A percentile compares a stretch with the other conserved stretches of the same genome.
Conservation (phyloP, 768 basidiomycete species). For the Floccularia luteovirens region DNA sequence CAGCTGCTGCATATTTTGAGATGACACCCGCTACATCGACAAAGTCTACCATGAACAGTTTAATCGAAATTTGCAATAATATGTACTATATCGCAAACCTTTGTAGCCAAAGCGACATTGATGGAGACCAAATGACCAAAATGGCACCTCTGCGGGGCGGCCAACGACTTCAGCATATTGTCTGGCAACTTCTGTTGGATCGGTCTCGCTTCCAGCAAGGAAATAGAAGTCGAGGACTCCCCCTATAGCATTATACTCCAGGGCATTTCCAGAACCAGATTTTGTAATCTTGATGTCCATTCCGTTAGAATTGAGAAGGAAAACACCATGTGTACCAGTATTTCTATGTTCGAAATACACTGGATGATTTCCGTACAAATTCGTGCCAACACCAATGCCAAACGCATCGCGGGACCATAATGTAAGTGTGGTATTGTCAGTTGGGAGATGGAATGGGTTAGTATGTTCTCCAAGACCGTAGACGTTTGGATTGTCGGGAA, state of each 20-base stretch:
- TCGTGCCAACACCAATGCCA: slow-evolving; percentile 48
- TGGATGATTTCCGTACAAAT: slow-evolving; percentile 70
- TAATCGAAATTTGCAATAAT: not conserved
- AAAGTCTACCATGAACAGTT: slow-evolving; percentile 31
- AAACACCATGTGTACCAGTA: slow-evolving; percentile 63
- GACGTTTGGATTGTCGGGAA: slow-evolving; percentile 58
- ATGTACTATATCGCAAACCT: slow-evolving; percentile 22
- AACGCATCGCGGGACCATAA: slow-evolving; percentile 64
- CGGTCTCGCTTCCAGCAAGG: slow-evolving; percentile 54
- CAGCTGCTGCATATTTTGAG: slow-evolving; percentile 48
- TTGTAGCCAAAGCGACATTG: slow-evolving; percentile 68
- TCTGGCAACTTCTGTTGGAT: slow-evolving; percentile 49
- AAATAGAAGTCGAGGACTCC: slow-evolving; percentile 78
- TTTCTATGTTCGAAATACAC: slow-evolving; percentile 65
- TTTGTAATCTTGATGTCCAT: slow-evolving; percentile 69
- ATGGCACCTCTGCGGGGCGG: slow-evolving; percentile 62
- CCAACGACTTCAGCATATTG: slow-evolving; percentile 70
- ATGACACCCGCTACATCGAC: slow-evolving; percentile 58
- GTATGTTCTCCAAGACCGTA: slow-evolving; percentile 78
- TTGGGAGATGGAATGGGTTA: slow-evolving; percentile 51
- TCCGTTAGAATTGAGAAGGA: slow-evolving; percentile 63
- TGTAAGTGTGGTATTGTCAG: slow-evolving; percentile 37
- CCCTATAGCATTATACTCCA: slow-evolving; percentile 76
- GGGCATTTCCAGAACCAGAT: slow-evolving; percentile 24
- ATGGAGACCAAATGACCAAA: slow-evolving; percentile 69